phyloP scores from a whole-genome alignment of 225 moss, liverwort and hornwort species.

The Pseudoscleropodium purum region DNA sequence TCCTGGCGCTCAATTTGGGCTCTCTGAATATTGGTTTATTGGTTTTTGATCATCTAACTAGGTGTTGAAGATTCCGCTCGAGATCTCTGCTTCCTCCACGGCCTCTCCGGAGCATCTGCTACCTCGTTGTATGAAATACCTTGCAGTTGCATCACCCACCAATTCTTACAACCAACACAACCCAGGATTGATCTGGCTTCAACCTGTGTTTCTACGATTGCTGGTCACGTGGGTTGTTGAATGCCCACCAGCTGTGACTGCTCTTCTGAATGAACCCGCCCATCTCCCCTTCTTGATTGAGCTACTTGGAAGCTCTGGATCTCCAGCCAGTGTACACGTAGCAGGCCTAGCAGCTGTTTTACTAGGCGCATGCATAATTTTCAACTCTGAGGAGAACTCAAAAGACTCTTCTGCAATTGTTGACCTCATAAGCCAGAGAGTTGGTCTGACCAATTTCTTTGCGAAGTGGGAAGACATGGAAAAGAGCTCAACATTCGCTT shows the following conservation, averaged over 20 bases:
- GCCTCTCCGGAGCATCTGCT: conserved; percentile 71
- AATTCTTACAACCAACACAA: conserved; percentile 39
- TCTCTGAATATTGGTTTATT: background rate
- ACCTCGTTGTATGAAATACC: conserved; percentile 91
- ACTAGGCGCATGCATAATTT: conserved; percentile 79
- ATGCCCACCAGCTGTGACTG: conserved; percentile 77
- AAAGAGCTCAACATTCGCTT: conserved; percentile 52
- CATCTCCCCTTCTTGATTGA: conserved; percentile 93
- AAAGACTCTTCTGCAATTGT: conserved; percentile 73
- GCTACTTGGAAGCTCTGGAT: conserved; percentile 60
- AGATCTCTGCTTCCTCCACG: conserved; percentile 71
- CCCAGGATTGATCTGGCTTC: conserved; percentile 75
- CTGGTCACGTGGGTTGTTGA: conserved; percentile 94
- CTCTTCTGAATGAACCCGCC: conserved; percentile 66
- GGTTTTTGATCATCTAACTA: conserved; percentile 27
- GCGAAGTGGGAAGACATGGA: conserved; percentile 93
- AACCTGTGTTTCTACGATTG: conserved; percentile 80
- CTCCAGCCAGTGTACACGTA: conserved; percentile 88
- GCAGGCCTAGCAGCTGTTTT: conserved; percentile 91
- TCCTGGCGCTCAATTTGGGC: background rate
- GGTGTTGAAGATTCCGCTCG: conserved; percentile 86
- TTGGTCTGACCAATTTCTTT: conserved; percentile 77
- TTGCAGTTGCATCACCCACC: conserved; percentile 75
- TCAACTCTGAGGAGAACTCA: conserved; percentile 48
- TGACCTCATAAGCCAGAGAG: conserved; percentile 69